Percentiles rank a stretch among this genome's conserved stretches.
phyloP scores from a whole-genome alignment of 2,329 filamentous ascomycete genomes.

The Neofusicoccum ribis region DNA sequence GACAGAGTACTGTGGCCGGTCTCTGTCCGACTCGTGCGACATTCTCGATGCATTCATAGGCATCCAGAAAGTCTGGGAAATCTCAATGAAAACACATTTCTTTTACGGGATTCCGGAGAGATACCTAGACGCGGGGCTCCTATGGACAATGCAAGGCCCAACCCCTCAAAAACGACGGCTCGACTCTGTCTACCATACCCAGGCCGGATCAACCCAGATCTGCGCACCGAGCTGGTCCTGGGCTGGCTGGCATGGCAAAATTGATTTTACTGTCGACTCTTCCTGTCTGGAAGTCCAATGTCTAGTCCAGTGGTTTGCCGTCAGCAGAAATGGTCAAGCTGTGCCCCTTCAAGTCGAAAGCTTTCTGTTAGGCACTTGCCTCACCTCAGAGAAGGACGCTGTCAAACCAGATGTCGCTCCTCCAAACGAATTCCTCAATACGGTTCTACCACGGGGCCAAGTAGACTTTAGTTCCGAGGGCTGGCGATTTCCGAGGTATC shows the following conservation, averaged over 20 bases:
- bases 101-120: constrained; percentile 22
- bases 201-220: not conserved
- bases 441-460: not conserved
- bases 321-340: not conserved
- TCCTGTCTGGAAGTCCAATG: too few relatives aligned
- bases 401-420: not conserved
- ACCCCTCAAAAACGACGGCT: not conserved
- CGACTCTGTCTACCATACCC: not conserved
- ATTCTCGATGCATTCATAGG: constrained; percentile 21
- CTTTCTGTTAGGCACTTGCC: not conserved
- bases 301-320: not conserved
- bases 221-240: not conserved
- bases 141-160: constrained; percentile 9
- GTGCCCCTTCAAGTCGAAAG: not conserved
- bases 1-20: not conserved
- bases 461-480: not conserved
- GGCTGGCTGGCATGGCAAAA: not conserved
- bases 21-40: constrained; percentile 9
- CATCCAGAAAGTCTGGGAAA: not conserved
- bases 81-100: constrained; percentile 21
- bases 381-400: not conserved
- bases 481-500: not conserved
- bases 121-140: constrained; percentile 22
- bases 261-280: not conserved
- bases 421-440: not conserved